Conservation (phyloP, 768 basidiomycete species). For the Pleurotus ostreatus region DNA sequence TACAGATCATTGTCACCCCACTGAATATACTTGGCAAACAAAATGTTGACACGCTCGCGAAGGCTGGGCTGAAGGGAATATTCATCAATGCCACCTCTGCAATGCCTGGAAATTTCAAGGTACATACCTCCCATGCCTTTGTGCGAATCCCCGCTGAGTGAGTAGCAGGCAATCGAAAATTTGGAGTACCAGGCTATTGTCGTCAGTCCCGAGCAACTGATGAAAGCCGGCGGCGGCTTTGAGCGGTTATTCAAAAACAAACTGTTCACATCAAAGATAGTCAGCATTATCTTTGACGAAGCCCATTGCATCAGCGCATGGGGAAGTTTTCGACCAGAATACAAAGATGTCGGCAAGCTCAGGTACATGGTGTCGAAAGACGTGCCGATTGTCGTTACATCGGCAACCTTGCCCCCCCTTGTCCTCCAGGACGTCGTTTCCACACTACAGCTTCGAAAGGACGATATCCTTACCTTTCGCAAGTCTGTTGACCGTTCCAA, state of each 20-base stretch:
- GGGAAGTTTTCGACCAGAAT: conserved; percentile 28
- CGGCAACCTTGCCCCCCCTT: conserved; percentile 15
- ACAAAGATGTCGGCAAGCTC: conserved; percentile 17
- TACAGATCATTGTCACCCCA: conserved; percentile 23
- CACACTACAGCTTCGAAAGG: too few relatives aligned
- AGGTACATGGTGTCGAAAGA: background rate
- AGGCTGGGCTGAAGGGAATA: conserved; percentile 15
- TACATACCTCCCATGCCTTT: conserved; percentile 2
- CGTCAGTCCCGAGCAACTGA: conserved; percentile 20
- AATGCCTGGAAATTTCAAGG: conserved; percentile 14
- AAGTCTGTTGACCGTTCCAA: conserved; percentile 13
- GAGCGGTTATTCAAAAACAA: conserved; percentile 13
- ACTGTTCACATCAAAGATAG: conserved; percentile 18
- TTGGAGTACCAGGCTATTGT: conserved; percentile 16
- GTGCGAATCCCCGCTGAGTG: background rate
- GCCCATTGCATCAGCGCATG: conserved; percentile 31
- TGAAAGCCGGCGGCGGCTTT: conserved; percentile 9
- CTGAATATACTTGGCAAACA: conserved; percentile 21
- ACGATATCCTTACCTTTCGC: too few relatives aligned
- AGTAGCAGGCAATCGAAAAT: conserved; percentile 16
- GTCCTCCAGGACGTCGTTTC: conserved; percentile 6
- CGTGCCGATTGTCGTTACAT: conserved; percentile 15
- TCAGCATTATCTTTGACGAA: conserved; percentile 29
- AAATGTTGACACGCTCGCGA: conserved; percentile 9
- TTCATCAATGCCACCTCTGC: conserved; percentile 16